phyloP scores from a whole-genome alignment of 495 filamentous ascomycete genomes.

The Aspergillus bertholletiae region DNA sequence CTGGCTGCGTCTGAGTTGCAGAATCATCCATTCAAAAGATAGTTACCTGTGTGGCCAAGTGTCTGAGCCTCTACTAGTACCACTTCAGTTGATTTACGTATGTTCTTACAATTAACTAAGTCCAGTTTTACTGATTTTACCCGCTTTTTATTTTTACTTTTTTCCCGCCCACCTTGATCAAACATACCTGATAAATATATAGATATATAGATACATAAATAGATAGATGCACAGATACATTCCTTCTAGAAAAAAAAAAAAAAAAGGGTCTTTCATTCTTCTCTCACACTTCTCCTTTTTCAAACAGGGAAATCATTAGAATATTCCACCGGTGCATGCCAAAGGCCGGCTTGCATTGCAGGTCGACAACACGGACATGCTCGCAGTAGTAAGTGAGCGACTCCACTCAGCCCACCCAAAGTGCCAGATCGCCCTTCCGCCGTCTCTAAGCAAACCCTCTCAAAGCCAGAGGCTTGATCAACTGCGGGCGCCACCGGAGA shows the following conservation, averaged over 20 bases:
- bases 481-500: conserved; percentile 21
- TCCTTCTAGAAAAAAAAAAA: no score
- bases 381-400: not conserved
- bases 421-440: conserved; percentile 20
- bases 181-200: no score
- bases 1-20: conserved; percentile 14
- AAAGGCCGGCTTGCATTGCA: conserved; percentile 6
- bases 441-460: conserved; percentile 4
- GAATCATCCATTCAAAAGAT: conserved; percentile 1
- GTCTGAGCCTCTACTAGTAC: conserved; percentile 7
- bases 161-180: not conserved
- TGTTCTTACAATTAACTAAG: no score
- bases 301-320: not conserved
- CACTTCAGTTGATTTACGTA: not conserved
- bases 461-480: conserved; percentile 15
- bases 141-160: not conserved
- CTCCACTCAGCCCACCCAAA: conserved; percentile 17
- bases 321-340: not conserved
- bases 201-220: no score
- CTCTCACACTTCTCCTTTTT: not conserved
- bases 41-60: conserved; percentile 3
- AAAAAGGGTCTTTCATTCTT: not conserved
- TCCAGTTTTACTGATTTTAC: no score
- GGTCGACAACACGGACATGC: not conserved
- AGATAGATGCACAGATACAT: no score